Evolutionary conservation across 2,329 filamentous ascomycete species (phyloP).

Genomic region (Paecilomyces fulvus): DNA sequence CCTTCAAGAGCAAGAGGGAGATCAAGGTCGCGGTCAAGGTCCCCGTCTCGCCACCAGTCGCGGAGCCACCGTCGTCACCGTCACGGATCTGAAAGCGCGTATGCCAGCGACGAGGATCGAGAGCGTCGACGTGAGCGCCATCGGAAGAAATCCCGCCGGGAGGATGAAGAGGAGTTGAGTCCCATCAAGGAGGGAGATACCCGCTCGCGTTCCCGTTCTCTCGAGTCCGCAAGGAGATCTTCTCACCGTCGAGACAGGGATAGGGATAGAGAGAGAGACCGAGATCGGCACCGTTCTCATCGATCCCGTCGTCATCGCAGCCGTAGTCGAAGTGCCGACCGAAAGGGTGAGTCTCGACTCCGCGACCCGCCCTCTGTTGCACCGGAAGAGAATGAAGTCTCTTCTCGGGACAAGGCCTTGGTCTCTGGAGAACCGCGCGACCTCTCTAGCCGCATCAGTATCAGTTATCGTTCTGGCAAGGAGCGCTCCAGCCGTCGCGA

Average conservation of each 20-base stretch:
- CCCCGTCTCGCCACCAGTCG: constrained; percentile 32
- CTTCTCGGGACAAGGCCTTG: constrained; percentile 11
- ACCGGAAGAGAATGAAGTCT: constrained; percentile 13
- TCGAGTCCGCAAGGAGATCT: constrained; percentile 48
- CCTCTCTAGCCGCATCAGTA: constrained; percentile 17
- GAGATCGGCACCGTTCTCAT: constrained; percentile 36
- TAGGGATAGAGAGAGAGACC: constrained; percentile 32
- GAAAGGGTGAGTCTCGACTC: constrained; percentile 29
- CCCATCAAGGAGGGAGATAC: constrained; percentile 34
- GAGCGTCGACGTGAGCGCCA: constrained; percentile 17
- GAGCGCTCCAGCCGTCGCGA: constrained; percentile 21
- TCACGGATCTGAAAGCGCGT: constrained; percentile 39
- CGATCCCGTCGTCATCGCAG: constrained; percentile 45
- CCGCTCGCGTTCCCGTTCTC: constrained; percentile 57
- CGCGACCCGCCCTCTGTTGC: constrained; percentile 24
- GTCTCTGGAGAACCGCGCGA: constrained; percentile 14
- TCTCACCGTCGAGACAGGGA: constrained; percentile 56
- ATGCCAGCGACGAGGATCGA: constrained; percentile 28
- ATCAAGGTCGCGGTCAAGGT: constrained; percentile 21
- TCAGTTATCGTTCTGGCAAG: constrained; percentile 19
- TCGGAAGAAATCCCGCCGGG: constrained; percentile 23
- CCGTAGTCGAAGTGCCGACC: constrained; percentile 21
- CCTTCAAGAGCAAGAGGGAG: constrained; percentile 18
- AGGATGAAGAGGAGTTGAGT: constrained; percentile 40
- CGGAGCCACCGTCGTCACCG: constrained; percentile 44